phyloP scores from a whole-genome alignment of 2,329 filamentous ascomycete genomes.

The Penicillium sp. region DNA sequence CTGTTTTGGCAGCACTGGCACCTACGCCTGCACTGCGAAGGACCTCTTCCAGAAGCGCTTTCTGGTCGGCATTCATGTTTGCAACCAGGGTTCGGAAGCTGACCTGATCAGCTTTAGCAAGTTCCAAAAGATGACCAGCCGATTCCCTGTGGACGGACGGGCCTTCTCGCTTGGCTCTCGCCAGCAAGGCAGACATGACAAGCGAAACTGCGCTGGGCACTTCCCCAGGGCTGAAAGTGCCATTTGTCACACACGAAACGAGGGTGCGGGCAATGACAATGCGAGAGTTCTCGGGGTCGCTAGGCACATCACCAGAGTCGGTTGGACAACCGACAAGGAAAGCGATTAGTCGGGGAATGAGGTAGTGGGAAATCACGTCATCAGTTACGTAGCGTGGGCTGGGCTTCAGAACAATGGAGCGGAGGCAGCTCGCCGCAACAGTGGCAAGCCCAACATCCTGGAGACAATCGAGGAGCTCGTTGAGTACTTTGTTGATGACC shows the following conservation, averaged over 20 bases:
- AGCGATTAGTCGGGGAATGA: conserved; percentile 70
- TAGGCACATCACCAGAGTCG: conserved; percentile 58
- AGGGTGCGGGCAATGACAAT: conserved; percentile 70
- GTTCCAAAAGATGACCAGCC: conserved; percentile 71
- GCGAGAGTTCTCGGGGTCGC: conserved; percentile 72
- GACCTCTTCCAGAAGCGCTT: conserved; percentile 75
- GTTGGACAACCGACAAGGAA: conserved; percentile 60
- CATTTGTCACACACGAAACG: conserved; percentile 62
- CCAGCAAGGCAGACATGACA: conserved; percentile 72
- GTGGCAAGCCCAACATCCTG: conserved; percentile 61
- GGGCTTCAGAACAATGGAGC: conserved; percentile 72
- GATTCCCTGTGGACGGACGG: conserved; percentile 65
- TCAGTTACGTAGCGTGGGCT: conserved; percentile 61
- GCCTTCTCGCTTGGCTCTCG: conserved; percentile 65
- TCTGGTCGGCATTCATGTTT: conserved; percentile 67
- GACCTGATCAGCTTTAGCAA: conserved; percentile 70
- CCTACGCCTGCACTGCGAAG: conserved; percentile 61
- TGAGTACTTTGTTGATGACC: conserved; percentile 69
- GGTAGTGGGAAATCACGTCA: conserved; percentile 68
- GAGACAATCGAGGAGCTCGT: conserved; percentile 82
- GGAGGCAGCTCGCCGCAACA: conserved; percentile 84
- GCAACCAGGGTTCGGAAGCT: conserved; percentile 73
- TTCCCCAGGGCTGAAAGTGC: conserved; percentile 32
- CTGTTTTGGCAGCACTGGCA: conserved; percentile 33
- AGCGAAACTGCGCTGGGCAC: conserved; percentile 63